Evolutionary conservation across 2,329 filamentous ascomycete species (phyloP).

Genomic region (Colletotrichum coccodes): DNA sequence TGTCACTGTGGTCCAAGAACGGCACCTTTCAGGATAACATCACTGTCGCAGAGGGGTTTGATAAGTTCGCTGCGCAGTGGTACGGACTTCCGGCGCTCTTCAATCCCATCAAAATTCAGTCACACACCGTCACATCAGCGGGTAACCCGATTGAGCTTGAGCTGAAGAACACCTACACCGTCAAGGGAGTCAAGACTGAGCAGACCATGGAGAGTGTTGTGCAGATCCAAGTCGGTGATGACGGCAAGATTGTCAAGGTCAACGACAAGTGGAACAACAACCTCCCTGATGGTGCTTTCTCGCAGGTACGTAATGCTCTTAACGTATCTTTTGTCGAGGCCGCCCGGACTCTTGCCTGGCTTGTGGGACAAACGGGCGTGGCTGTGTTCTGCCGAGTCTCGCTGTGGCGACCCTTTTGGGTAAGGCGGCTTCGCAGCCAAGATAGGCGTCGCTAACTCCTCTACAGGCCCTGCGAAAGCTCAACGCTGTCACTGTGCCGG

Average conservation of each 20-base stretch:
- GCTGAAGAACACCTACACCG: slow-evolving; percentile 47
- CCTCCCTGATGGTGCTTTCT: slow-evolving; percentile 45
- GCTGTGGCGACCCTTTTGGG: slow-evolving; percentile 37
- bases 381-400: slow-evolving; percentile 31
- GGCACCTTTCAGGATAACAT: slow-evolving; percentile 69
- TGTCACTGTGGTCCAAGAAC: slow-evolving; percentile 67
- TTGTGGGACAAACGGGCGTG: slow-evolving; percentile 6
- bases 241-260: slow-evolving; percentile 47
- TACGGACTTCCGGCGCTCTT: slow-evolving; percentile 71
- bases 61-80: slow-evolving; percentile 60
- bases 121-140: slow-evolving; percentile 60
- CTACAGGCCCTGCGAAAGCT: slow-evolving; percentile 46
- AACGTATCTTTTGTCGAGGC: neutral
- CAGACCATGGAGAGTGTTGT: slow-evolving; percentile 45
- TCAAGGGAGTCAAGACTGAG: slow-evolving; percentile 45
- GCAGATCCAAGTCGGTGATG: slow-evolving; percentile 42
- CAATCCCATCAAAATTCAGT: slow-evolving; percentile 64
- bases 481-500: slow-evolving; percentile 47
- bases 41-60: slow-evolving; percentile 64
- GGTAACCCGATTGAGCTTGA: slow-evolving; percentile 71
- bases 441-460: neutral
- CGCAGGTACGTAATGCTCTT: slow-evolving; percentile 42
- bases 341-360: neutral
- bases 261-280: slow-evolving; percentile 50
- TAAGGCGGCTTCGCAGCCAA: slow-evolving; percentile 15